Percentiles rank a stretch among this genome's conserved stretches.
phyloP scores from a whole-genome alignment of 2,329 filamentous ascomycete species.

The Epichloe elymi region DNA sequence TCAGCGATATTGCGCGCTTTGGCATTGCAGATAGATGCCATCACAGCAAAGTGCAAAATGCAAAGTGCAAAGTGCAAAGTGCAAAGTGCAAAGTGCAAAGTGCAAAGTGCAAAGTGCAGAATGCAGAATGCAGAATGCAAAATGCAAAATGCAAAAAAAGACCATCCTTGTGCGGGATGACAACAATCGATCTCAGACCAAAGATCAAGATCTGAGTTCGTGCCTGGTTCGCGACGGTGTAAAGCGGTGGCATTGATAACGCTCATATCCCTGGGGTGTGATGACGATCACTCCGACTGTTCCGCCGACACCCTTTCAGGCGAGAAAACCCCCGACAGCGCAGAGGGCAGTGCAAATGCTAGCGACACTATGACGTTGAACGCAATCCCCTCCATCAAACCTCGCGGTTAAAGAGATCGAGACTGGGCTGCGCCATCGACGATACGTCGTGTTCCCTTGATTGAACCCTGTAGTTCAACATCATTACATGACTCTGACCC shows the following conservation, averaged over 20 bases:
- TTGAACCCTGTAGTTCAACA: constrained; percentile 4
- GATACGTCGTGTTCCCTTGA: constrained; percentile 3
- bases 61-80: background rate
- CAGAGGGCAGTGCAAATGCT: background rate
- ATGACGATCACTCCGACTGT: constrained; percentile 6
- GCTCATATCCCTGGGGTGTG: constrained; percentile 1
- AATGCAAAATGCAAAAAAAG: background rate
- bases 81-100: no score
- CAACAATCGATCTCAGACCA: constrained; percentile 1
- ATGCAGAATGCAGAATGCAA: background rate
- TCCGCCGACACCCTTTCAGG: constrained; percentile 1
- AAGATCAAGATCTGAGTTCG: constrained; percentile 1
- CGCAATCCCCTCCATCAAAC: constrained; percentile 1
- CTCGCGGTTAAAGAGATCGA: constrained; percentile 2
- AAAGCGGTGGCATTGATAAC: background rate
- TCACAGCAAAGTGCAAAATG: background rate
- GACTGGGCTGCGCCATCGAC: constrained; percentile 7
- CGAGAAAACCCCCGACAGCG: background rate
- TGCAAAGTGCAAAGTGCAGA: background rate
- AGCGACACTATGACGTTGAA: constrained; percentile 1
- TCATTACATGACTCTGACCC: constrained; percentile 4
- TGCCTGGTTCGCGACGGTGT: background rate
- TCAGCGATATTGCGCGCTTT: background rate
- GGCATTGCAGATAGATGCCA: background rate
- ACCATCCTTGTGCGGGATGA: background rate